Evolutionary conservation across 768 basidiomycete genomes (phyloP).

Genomic region (Auriscalpium microsporum): DNA sequence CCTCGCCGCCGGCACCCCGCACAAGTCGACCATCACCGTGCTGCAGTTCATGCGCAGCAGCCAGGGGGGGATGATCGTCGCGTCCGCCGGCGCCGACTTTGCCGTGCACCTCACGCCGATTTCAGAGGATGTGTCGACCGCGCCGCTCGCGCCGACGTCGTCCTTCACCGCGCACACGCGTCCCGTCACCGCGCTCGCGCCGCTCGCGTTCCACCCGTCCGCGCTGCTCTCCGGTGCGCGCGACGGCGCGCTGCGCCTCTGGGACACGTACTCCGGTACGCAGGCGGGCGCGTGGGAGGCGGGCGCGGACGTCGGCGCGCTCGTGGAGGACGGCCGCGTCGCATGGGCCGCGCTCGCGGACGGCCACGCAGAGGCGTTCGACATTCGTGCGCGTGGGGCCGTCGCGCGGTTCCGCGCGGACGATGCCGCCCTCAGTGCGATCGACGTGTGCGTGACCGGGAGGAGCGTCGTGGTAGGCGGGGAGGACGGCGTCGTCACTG

Average conservation of each 20-base stretch:
- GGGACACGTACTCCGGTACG: slow-evolving; percentile 8
- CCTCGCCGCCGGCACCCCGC: slow-evolving; percentile 4
- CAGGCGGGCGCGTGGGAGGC: slow-evolving; percentile 7
- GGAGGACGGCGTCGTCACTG: slow-evolving; percentile 1
- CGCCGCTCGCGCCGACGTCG: slow-evolving; percentile 1
- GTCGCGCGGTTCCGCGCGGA: slow-evolving; percentile 1
- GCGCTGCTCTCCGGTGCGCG: slow-evolving; percentile 8
- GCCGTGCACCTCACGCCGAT: slow-evolving; percentile 9
- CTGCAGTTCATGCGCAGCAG: slow-evolving; percentile 7
- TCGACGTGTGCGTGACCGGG: slow-evolving; percentile 3
- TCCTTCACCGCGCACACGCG: slow-evolving; percentile 10
- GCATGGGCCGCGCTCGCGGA: slow-evolving; percentile 9
- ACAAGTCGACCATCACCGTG: slow-evolving; percentile 11
- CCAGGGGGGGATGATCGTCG: slow-evolving; percentile 1
- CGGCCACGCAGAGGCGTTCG: slow-evolving; percentile 5
- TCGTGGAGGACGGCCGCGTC: neutral
- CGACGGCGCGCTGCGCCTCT: slow-evolving; percentile 13
- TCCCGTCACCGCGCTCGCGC: slow-evolving; percentile 7
- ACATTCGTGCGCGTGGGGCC: slow-evolving; percentile 2
- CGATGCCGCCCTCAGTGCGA: slow-evolving; percentile 1
- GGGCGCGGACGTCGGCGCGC: neutral
- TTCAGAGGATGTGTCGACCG: neutral
- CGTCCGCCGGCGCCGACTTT: slow-evolving; percentile 14
- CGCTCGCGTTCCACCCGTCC: neutral
- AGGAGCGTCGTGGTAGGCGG: slow-evolving; percentile 7